A percentile compares a stretch with the other conserved stretches of the same genome.
Conservation (phyloP, 1,284 basidiomycete genomes). For the Leccinum insolens region DNA sequence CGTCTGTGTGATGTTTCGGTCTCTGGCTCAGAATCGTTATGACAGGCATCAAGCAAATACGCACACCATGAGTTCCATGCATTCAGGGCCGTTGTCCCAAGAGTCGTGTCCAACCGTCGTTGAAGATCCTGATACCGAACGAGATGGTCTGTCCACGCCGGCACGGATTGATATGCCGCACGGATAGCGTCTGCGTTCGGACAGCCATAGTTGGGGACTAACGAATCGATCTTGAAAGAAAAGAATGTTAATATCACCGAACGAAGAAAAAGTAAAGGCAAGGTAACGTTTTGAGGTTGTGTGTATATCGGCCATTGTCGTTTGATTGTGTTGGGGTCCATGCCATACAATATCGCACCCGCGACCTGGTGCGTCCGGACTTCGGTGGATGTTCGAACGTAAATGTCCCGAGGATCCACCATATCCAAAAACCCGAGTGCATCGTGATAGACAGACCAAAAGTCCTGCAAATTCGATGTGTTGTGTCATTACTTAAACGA, state of each 20-base stretch:
- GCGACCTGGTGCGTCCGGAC: conserved; percentile 55
- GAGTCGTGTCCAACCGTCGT: conserved; percentile 41
- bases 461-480: conserved; percentile 40
- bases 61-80: conserved; percentile 53
- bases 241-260: neutral
- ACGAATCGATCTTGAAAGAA: conserved; percentile 48
- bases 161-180: conserved; percentile 45
- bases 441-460: conserved; percentile 51
- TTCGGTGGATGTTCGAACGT: conserved; percentile 48
- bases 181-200: conserved; percentile 47
- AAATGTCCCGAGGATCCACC: conserved; percentile 45
- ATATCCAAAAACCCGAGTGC: conserved; percentile 43
- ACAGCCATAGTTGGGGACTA: conserved; percentile 53
- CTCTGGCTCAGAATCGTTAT: neutral
- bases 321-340: conserved; percentile 43
- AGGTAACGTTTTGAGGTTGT: conserved; percentile 42
- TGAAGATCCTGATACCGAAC: conserved; percentile 44
- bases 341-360: conserved; percentile 44
- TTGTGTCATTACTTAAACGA: neutral
- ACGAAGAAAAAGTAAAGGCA: conserved; percentile 1
- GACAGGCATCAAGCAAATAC: conserved; percentile 11
- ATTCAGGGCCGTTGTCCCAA: conserved; percentile 46
- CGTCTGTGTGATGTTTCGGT: conserved; percentile 31
- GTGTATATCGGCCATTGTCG: conserved; percentile 45
- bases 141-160: conserved; percentile 55